Evolutionary conservation across 495 filamentous ascomycete species (phyloP).

Genomic region (Hypoxylon subgilvum): DNA sequence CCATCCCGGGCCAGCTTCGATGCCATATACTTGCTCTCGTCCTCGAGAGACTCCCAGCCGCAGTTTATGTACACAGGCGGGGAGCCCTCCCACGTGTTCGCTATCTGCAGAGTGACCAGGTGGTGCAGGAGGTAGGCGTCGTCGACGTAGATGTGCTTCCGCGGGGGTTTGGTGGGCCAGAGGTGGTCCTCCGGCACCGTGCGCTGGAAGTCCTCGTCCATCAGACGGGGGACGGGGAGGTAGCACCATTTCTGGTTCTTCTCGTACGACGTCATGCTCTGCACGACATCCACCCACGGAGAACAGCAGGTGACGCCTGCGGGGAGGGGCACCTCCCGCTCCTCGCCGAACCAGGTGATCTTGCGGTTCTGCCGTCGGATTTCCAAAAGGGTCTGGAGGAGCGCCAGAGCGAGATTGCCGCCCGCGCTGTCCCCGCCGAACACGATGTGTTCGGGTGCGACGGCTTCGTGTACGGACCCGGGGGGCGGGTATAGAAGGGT

Average conservation of each 20-base stretch:
- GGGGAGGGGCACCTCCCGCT: slow-evolving; percentile 66
- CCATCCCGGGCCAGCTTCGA: slow-evolving; percentile 64
- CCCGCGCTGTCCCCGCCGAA: slow-evolving; percentile 89
- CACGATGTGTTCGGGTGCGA: slow-evolving; percentile 73
- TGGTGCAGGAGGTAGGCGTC: slow-evolving; percentile 72
- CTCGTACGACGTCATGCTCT: slow-evolving; percentile 72
- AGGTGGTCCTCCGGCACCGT: slow-evolving; percentile 61
- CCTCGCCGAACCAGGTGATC: slow-evolving; percentile 67
- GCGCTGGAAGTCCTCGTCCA: slow-evolving; percentile 45
- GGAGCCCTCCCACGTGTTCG: slow-evolving; percentile 67
- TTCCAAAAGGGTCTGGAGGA: slow-evolving; percentile 77
- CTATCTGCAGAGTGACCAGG: slow-evolving; percentile 72
- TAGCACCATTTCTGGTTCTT: slow-evolving; percentile 75
- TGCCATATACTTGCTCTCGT: slow-evolving; percentile 71
- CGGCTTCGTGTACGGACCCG: slow-evolving; percentile 71
- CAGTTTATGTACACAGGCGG: slow-evolving; percentile 75
- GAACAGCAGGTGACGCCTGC: slow-evolving; percentile 69
- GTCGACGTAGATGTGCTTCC: slow-evolving; percentile 71
- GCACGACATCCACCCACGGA: slow-evolving; percentile 79
- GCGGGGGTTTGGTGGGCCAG: slow-evolving; percentile 77
- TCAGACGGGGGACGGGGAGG: slow-evolving; percentile 58
- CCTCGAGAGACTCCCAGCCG: slow-evolving; percentile 81
- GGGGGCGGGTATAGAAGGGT: slow-evolving; percentile 79
- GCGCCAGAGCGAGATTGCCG: slow-evolving; percentile 73
- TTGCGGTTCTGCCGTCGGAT: slow-evolving; percentile 61